Base-by-base conservation (phyloP, 1,284 basidiomycete species). In the Neotropicomus parvogracilis region DNA sequence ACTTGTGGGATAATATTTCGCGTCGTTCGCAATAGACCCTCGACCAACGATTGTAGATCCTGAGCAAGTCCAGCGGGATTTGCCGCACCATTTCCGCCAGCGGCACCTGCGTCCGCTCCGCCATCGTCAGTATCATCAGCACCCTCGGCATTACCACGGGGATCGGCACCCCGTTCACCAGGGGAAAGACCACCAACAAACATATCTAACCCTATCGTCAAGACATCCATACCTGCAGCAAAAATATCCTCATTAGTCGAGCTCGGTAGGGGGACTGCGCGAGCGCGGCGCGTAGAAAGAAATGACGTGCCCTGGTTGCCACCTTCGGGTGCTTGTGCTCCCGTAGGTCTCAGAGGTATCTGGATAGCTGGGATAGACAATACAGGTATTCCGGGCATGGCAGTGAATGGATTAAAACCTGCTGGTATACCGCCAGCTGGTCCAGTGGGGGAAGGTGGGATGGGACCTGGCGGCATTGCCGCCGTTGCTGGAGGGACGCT, bases 121-220 rank as follows among this genome's bases (percentile, higher is more conserved):
- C 24, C 52, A 33, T 51, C 24, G 27, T 38, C 31, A 16, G 24
- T 29, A 42, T 19, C 45, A n/a, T 47, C 40, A 24, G n/a, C 44
- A 8, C 13, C 49, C 3, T 43, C 47, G 29, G 49, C 14, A 31
- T 53, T 44, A 44, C 49, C 50, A 38, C 40, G 55, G 49, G 24
- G 24, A 42, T 45, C 44, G 6, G 16, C 54, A 20, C 38, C 51
- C 19, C 28, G 31, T 26, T 47, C 48, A 34, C 37, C 52, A 17
- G 49, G 52, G 4, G 46, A 51, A 10, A 54, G 43, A 34, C 53
- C 55, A 35, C 57, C 56, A 3, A 68, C 44, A 45, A 68, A 63
- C 65, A 65, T 64, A 40, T 65, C 63, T 11, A 65, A 28, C 27
- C 63, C 63, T 36, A 65, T 63, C 21, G 63, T 67, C 21, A 65